These are phyloP conservation scores for Linaria vulgaris DNA, from an alignment of 257 asterid species.

Conservation along the genomic window DNA sequence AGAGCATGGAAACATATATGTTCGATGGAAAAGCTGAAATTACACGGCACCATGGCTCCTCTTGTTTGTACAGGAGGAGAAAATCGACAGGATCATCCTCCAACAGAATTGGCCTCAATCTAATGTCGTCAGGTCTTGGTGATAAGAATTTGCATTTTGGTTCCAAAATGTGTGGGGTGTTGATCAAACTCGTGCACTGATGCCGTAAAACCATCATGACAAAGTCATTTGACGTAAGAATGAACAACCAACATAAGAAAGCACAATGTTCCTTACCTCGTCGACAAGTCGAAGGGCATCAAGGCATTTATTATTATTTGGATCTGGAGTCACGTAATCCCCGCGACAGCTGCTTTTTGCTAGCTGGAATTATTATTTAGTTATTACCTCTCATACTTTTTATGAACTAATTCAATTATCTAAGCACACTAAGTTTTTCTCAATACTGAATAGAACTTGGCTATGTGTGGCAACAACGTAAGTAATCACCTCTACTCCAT, in stretches of 20 bases:
- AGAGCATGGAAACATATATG: too few species aligned
- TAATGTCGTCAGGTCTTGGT: too few species aligned
- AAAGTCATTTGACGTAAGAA: too few species aligned
- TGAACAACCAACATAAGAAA: too few species aligned
- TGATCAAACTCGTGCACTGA: not conserved
- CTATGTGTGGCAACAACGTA: too few species aligned
- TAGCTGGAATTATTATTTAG: not conserved
- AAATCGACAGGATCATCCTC: not conserved
- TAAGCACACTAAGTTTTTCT: too few species aligned
- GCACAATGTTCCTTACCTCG: not conserved
- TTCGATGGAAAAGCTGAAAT: too few species aligned
- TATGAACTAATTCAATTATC: not conserved
- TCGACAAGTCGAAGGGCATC: slow-evolving; percentile 14
- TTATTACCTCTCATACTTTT: not conserved
- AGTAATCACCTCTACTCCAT: too few species aligned
- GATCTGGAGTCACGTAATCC: slow-evolving; percentile 15
- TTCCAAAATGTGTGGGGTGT: not conserved
- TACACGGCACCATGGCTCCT: slow-evolving; percentile 4
- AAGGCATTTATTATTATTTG: slow-evolving; percentile 17
- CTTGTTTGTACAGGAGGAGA: not conserved
- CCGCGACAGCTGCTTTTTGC: slow-evolving; percentile 30
- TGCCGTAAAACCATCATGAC: too few species aligned
- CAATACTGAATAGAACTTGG: too few species aligned
- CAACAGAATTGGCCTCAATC: too few species aligned
- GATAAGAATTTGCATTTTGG: not conserved